Evolutionary conservation across 768 basidiomycete genomes (phyloP).

Genomic region (Amanita rubescens): DNA sequence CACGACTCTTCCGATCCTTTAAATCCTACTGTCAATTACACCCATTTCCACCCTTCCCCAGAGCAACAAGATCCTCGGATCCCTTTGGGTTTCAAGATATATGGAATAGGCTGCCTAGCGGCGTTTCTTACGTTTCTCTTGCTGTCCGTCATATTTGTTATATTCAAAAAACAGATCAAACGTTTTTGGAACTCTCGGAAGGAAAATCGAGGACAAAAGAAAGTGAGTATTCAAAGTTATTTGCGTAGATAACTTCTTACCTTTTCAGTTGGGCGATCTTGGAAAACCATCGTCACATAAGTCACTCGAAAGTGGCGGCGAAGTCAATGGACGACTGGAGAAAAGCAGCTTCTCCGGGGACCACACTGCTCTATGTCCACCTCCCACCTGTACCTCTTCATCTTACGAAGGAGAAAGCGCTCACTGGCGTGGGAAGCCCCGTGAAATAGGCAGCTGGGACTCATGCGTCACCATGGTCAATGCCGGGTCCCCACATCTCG

Average conservation of each 20-base stretch:
- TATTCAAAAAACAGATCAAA: background rate
- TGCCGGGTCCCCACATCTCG: background rate
- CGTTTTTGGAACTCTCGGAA: background rate
- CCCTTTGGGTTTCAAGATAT: slow-evolving; percentile 4
- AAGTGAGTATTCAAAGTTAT: background rate
- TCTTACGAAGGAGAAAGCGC: background rate
- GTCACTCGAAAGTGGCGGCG: background rate
- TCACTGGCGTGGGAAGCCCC: background rate
- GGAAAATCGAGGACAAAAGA: background rate
- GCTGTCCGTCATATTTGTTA: background rate
- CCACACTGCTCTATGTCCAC: background rate
- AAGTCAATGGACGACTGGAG: background rate
- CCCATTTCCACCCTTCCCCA: slow-evolving; percentile 4
- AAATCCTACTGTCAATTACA: slow-evolving; percentile 6
- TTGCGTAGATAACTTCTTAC: background rate
- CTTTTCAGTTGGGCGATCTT: background rate
- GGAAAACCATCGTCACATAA: background rate
- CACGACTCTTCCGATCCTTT: slow-evolving; percentile 3
- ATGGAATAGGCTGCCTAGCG: slow-evolving; percentile 3
- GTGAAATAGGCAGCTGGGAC: slow-evolving; percentile 1
- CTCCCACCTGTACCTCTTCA: background rate
- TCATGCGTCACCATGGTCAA: background rate
- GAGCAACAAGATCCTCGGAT: slow-evolving; percentile 5
- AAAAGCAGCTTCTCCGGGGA: background rate
- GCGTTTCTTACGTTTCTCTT: background rate